These are phyloP conservation scores for Epichloe scottii DNA, from an alignment of 2,329 filamentous ascomycete species.

Conservation along the genomic window DNA sequence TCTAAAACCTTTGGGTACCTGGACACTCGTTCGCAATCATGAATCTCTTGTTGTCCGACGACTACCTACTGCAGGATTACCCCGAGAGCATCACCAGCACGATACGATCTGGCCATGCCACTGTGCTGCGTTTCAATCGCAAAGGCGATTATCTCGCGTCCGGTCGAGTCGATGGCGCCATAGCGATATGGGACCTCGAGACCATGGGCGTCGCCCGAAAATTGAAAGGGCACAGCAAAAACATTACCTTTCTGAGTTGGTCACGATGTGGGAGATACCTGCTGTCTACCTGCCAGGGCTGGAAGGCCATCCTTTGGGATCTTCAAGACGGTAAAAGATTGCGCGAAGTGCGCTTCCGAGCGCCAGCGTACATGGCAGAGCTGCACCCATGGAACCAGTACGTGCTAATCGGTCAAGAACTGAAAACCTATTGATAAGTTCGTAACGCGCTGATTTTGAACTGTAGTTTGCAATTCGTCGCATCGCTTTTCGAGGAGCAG, in stretches of 20 bases:
- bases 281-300: conserved; percentile 86
- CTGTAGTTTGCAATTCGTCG: conserved; percentile 69
- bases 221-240: conserved; percentile 81
- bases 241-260: conserved; percentile 93
- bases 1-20: not conserved
- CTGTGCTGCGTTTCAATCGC: conserved; percentile 75
- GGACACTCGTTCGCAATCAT: conserved; percentile 21
- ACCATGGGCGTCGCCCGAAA: conserved; percentile 95
- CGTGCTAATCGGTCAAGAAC: conserved; percentile 5
- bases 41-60: conserved; percentile 49
- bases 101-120: conserved; percentile 59
- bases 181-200: conserved; percentile 94
- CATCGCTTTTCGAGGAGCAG: conserved; percentile 86
- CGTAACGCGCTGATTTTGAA: conserved; percentile 10
- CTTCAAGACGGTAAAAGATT: conserved; percentile 56
- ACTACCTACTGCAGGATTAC: conserved; percentile 64
- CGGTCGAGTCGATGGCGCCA: conserved; percentile 83
- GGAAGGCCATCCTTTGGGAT: conserved; percentile 95
- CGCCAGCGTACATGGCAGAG: conserved; percentile 91
- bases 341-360: conserved; percentile 80
- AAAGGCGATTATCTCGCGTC: conserved; percentile 91
- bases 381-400: conserved; percentile 85
- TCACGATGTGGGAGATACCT: conserved; percentile 83
- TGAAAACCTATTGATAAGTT: not conserved
- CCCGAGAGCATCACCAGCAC: conserved; percentile 82